A percentile compares a stretch with the other conserved stretches of the same genome.
Conservation (phyloP, 805 yeast species). For the Jamesozyma hellenica region DNA sequence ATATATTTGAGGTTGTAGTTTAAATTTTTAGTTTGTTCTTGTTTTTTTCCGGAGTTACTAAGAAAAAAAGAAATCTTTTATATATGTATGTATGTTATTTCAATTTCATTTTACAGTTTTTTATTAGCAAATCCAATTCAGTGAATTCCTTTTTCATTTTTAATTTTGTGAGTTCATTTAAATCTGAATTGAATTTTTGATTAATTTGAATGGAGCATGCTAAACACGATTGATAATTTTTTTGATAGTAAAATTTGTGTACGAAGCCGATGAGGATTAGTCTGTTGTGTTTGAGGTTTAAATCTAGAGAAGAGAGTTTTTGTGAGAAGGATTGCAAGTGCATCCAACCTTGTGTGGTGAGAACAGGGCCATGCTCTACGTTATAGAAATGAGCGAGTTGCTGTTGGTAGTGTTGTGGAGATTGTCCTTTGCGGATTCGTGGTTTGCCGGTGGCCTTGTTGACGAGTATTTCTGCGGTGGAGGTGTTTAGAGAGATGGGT, state of each 20-base stretch:
- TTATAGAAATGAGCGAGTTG: slow-evolving; percentile 43
- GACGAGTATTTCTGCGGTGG: slow-evolving; percentile 36
- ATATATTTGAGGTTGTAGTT: no score
- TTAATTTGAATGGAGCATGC: slow-evolving; percentile 31
- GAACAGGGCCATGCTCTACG: slow-evolving; percentile 44
- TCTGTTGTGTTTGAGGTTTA: slow-evolving; percentile 43
- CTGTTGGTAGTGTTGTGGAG: slow-evolving; percentile 47
- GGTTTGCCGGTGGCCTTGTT: slow-evolving; percentile 38
- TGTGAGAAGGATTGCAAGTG: no score
- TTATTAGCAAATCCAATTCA: slow-evolving; percentile 33
- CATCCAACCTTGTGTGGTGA: slow-evolving; percentile 34
- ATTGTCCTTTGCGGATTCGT: slow-evolving; percentile 57
- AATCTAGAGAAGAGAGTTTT: slow-evolving; percentile 13
- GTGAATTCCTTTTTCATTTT: slow-evolving; percentile 41
- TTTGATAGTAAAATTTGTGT: slow-evolving; percentile 50
- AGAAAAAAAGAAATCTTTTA: no score
- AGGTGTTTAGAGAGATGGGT: slow-evolving; percentile 19
- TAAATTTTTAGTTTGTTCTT: no score
- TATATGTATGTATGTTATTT: no score
- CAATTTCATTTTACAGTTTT: slow-evolving; percentile 7
- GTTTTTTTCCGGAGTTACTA: no score
- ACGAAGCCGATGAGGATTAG: slow-evolving; percentile 47
- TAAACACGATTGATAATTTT: slow-evolving; percentile 44
- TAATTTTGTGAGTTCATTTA: slow-evolving; percentile 11
- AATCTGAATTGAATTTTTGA: no score